Evolutionary conservation across 2,329 filamentous ascomycete species (phyloP), one percentile per base, ranked within the genome.

Genomic region (Aspergillus pseudotamarii): DNA sequence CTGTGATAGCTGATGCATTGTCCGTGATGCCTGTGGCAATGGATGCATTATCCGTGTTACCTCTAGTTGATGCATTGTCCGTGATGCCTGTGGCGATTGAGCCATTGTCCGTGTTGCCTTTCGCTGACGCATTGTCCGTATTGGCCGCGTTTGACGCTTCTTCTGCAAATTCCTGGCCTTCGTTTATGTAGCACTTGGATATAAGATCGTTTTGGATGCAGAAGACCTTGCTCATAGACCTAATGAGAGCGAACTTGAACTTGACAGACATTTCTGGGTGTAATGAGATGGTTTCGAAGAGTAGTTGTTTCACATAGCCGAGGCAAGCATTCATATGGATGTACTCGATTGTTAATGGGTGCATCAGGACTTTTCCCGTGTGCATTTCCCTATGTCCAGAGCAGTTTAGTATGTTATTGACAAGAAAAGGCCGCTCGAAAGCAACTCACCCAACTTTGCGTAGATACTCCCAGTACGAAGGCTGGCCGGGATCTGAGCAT

Each of bases 121-220:
- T 30, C 41, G 50, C 11, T 32, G 59, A 34, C 6, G 34, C 38
- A 30, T 59, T 23, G 36, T 53, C 19, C 30, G 38, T 50, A 26
- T 28, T 43, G 3, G n/a, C 26, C n/a, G 34, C 6, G 26, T 16
- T 38, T 5, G 57, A 6, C 3, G 46, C 6, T 9, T 30, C 41
- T 1, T 54, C 26, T 2, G 28, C 16, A 30, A 50, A 64, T 38
- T 64, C 63, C 28, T 64, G 45, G 32, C 60, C 63, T 21, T 62
- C 63, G 30, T 51, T 57, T 14, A 60, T 62, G 46, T 64, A 62
- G 32, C 57, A 64, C 21, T 48, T 55, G 36, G 63, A 62, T 19
- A 64, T 64, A 9, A 64, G 34, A 19, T 64, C 63, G 46, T 64
- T 64, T 45, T 64, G 63, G 26, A 64, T 61, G 57, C 60, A 62